Evolutionary conservation across 805 yeast genomes (phyloP).

Genomic region (Candida pseudofarinosa): DNA sequence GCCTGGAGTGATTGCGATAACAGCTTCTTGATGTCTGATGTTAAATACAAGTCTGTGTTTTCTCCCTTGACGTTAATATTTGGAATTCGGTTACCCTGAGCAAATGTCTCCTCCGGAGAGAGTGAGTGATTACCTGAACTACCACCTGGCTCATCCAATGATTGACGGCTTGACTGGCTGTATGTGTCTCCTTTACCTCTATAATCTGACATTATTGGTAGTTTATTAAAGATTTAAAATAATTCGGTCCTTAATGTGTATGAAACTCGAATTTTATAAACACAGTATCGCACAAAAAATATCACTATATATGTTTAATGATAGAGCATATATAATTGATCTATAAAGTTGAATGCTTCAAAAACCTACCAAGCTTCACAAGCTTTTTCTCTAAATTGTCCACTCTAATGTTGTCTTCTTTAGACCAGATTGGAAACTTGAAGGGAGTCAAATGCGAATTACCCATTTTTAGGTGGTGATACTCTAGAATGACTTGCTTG

Average conservation of each 20-base stretch:
- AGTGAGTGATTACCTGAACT: slow-evolving; percentile 10
- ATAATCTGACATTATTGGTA: slow-evolving; percentile 9
- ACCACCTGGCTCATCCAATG: slow-evolving; percentile 5
- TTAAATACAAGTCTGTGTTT: slow-evolving; percentile 21
- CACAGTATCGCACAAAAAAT: neutral
- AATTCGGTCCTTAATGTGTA: slow-evolving; percentile 1
- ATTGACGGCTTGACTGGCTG: neutral
- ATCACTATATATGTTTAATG: neutral
- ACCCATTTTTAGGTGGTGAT: slow-evolving; percentile 30
- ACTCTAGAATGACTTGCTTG: slow-evolving; percentile 31
- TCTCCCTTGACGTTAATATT: slow-evolving; percentile 27
- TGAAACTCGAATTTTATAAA: no score
- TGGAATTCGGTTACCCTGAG: slow-evolving; percentile 17
- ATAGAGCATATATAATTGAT: neutral
- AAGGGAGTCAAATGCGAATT: slow-evolving; percentile 17
- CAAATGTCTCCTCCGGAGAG: slow-evolving; percentile 9
- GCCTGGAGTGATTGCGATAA: slow-evolving; percentile 35
- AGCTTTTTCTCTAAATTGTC: slow-evolving; percentile 18
- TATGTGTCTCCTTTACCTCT: slow-evolving; percentile 17
- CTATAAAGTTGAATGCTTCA: neutral
- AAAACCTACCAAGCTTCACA: slow-evolving; percentile 1
- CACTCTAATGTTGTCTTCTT: slow-evolving; percentile 32
- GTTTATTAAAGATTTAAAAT: neutral
- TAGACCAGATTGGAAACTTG: slow-evolving; percentile 31
- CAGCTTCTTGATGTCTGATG: slow-evolving; percentile 38